phyloP scores from a whole-genome alignment of 306 rosid genomes.

The Hippophae rhamnoides region DNA sequence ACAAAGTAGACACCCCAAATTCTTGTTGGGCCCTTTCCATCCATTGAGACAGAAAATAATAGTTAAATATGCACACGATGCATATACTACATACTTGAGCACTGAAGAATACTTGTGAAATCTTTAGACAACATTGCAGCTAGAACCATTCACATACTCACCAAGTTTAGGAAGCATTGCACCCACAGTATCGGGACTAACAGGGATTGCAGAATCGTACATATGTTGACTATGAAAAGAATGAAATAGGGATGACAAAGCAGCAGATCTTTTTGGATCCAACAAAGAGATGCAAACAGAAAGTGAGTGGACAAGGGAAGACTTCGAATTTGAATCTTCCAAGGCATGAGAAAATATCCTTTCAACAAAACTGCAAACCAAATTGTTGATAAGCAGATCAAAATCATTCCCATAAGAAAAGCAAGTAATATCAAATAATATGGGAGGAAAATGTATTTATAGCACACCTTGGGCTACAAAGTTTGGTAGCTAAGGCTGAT shows the following conservation, averaged over 20 bases:
- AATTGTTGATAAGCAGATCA: conserved; percentile 11
- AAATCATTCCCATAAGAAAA: conserved; percentile 3
- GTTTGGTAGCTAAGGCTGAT: conserved; percentile 77
- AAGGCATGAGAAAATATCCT: conserved; percentile 74
- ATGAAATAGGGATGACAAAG: conserved; percentile 63
- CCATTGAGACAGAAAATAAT: too few species aligned
- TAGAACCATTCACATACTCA: conserved; percentile 25
- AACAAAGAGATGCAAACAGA: conserved; percentile 91
- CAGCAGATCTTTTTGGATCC: conserved; percentile 78
- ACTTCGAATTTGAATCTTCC: conserved; percentile 77
- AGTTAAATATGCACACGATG: too few species aligned
- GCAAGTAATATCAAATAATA: background rate
- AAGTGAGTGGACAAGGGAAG: conserved; percentile 79
- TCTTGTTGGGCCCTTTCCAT: too few species aligned
- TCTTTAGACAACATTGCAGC: background rate
- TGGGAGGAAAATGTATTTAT: conserved; percentile 10
- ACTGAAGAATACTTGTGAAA: background rate
- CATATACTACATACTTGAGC: background rate
- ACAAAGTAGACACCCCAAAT: too few species aligned
- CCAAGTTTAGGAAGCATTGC: conserved; percentile 90
- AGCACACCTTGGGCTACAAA: conserved; percentile 87
- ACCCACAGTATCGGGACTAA: conserved; percentile 66
- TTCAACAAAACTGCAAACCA: conserved; percentile 63
- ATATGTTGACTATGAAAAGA: conserved; percentile 83
- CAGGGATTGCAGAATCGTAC: conserved; percentile 69